Percentiles rank a stretch among this genome's conserved stretches.
Conservation (phyloP, 352 stramenopile genomes). For the Globisporangium barbulae region DNA sequence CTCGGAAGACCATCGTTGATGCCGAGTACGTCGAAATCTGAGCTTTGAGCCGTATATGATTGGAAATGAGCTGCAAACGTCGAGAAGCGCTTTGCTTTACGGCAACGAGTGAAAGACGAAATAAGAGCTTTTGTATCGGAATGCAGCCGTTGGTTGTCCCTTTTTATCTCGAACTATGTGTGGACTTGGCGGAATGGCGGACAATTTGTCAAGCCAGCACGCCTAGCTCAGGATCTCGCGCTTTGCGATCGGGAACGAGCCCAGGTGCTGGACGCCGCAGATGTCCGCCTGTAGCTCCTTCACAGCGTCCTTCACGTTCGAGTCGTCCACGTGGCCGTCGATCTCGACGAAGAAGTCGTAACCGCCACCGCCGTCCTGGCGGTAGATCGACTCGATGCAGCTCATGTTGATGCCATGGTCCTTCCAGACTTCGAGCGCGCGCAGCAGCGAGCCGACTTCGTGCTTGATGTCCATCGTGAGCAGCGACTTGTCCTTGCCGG, state of each 20-base stretch:
- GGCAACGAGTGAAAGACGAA: background rate
- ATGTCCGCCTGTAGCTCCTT: slow-evolving; percentile 47
- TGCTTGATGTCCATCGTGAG: slow-evolving; percentile 86
- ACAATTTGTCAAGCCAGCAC: background rate
- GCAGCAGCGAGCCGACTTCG: slow-evolving; percentile 82
- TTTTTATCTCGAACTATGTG: background rate
- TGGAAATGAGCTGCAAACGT: slow-evolving; percentile 17
- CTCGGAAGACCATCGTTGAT: slow-evolving; percentile 61
- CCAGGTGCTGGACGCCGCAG: slow-evolving; percentile 71
- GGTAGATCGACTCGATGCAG: slow-evolving; percentile 86
- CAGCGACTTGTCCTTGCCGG: slow-evolving; percentile 79
- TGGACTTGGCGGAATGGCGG: no score
- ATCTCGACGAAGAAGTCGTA: slow-evolving; percentile 89
- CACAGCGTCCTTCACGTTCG: slow-evolving; percentile 51
- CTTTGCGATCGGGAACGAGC: slow-evolving; percentile 74
- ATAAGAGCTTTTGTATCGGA: background rate
- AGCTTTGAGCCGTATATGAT: slow-evolving; percentile 6
- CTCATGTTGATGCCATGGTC: slow-evolving; percentile 75
- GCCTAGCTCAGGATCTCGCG: slow-evolving; percentile 39
- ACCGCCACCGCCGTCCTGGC: slow-evolving; percentile 52
- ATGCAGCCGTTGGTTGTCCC: background rate
- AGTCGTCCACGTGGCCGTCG: slow-evolving; percentile 69
- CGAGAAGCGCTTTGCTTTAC: background rate
- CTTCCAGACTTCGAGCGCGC: slow-evolving; percentile 81
- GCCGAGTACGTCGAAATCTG: slow-evolving; percentile 71